These are phyloP conservation scores for Globisporangium ultimum DNA, from an alignment of 352 stramenopile genomes.

Conservation along the genomic window DNA sequence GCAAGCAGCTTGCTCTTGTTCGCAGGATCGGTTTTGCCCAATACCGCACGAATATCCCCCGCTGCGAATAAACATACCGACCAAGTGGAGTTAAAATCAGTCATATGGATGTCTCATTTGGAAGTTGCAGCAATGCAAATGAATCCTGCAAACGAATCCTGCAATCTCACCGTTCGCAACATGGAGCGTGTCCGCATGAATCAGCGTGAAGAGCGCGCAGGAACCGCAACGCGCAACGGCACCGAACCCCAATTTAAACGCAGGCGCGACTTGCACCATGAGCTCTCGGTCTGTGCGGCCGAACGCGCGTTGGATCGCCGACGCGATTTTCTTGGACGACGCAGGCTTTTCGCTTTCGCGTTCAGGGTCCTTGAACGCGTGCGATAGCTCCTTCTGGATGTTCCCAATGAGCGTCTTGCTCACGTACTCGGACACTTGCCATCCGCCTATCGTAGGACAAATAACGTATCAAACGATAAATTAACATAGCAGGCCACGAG, in stretches of 20 bases:
- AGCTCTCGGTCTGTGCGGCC: conserved; percentile 83
- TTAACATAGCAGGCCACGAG: neutral
- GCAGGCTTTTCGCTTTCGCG: conserved; percentile 20
- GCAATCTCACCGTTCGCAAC: conserved; percentile 68
- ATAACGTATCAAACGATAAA: neutral
- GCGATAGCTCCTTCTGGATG: conserved; percentile 65
- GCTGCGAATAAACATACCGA: conserved; percentile 14
- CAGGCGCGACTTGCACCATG: conserved; percentile 68
- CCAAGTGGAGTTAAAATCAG: too few relatives aligned
- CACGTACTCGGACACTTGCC: conserved; percentile 91
- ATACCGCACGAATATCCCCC: conserved; percentile 79
- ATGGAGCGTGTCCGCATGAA: conserved; percentile 73
- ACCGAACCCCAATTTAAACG: conserved; percentile 91
- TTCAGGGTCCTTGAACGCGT: conserved; percentile 36
- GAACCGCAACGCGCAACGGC: conserved; percentile 84
- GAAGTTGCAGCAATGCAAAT: neutral
- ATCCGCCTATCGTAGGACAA: conserved; percentile 53
- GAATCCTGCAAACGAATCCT: neutral
- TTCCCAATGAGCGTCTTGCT: conserved; percentile 76
- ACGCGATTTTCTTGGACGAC: conserved; percentile 49
- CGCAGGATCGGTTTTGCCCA: conserved; percentile 42
- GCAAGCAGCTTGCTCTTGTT: conserved; percentile 49
- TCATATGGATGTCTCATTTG: too few relatives aligned
- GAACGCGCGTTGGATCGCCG: conserved; percentile 83
- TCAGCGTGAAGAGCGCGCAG: conserved; percentile 81